Percentiles rank a stretch among this genome's conserved stretches.
Conservation (phyloP, 1,139 yeast genomes). For the Diutina neorugosa region DNA sequence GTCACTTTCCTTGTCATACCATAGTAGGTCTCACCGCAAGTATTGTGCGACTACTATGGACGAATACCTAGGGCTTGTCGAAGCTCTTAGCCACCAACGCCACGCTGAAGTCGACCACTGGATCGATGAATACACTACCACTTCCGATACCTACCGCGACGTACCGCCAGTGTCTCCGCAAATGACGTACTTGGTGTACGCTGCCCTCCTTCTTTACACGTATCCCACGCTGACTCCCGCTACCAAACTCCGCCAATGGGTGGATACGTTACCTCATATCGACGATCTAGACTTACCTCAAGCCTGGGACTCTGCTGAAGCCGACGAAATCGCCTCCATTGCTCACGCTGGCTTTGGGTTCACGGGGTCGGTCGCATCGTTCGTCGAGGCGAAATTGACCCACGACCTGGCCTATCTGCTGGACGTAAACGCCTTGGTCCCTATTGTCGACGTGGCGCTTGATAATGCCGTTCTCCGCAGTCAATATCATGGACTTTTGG, state of each 20-base stretch:
- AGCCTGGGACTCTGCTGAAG: not conserved
- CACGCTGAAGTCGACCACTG: not conserved
- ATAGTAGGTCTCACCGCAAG: no score
- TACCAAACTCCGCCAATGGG: not conserved
- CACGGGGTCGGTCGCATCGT: not conserved
- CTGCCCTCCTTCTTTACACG: not conserved
- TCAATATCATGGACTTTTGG: not conserved
- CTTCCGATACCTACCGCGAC: not conserved
- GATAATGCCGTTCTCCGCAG: not conserved
- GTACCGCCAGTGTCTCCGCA: not conserved
- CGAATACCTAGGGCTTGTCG: not conserved
- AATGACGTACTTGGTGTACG: not conserved
- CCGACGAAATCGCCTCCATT: not conserved
- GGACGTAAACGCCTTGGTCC: not conserved
- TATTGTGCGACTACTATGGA: not conserved
- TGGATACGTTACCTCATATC: not conserved
- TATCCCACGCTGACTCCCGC: slow-evolving; percentile 1
- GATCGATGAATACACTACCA: not conserved
- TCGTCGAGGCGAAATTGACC: not conserved
- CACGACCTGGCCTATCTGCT: not conserved
- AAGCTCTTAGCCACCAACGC: not conserved
- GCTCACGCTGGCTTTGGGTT: not conserved
- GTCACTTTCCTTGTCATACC: no score
- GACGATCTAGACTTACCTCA: not conserved
- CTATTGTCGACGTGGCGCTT: not conserved